Percentiles rank a stretch among this genome's conserved stretches.
Evolutionary conservation across 139 green algal genomes (phyloP).

Genomic region (Chlorella vulgaris): DNA sequence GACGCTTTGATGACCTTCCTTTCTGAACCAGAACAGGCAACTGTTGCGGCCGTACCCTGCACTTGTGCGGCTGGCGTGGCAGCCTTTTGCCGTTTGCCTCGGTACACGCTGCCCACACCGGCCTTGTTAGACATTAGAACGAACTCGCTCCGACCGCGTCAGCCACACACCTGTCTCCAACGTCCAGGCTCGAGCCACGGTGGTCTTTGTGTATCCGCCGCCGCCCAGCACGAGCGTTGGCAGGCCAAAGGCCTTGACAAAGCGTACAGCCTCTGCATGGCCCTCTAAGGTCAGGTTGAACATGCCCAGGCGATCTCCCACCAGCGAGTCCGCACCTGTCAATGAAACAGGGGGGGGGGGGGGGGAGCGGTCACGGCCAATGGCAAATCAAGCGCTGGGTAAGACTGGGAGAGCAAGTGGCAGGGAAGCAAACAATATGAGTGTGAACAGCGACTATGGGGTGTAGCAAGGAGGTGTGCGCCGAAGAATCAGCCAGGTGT

Average conservation of each 20-base stretch:
- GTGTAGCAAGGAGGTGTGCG: too few relatives aligned
- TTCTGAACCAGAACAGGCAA: too few relatives aligned
- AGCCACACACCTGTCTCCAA: conserved; percentile 57
- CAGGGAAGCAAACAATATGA: background rate
- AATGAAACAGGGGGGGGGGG: background rate
- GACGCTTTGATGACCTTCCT: too few relatives aligned
- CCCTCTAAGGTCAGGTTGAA: conserved; percentile 93
- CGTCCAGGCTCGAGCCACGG: conserved; percentile 89
- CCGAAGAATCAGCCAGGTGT: too few relatives aligned
- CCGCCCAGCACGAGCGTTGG: conserved; percentile 84
- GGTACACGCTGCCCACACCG: too few relatives aligned
- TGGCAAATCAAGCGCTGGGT: background rate
- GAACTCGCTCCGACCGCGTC: background rate
- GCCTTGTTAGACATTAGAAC: background rate
- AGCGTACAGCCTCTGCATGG: conserved; percentile 87
- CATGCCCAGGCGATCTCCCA: conserved; percentile 87
- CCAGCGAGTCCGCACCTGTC: conserved; percentile 89
- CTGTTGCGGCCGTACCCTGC: too few relatives aligned
- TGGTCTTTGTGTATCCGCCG: conserved; percentile 97
- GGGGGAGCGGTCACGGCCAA: background rate
- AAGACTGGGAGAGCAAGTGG: background rate
- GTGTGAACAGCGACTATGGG: background rate
- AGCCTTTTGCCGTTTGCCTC: too few relatives aligned
- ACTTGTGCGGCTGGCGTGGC: too few relatives aligned
- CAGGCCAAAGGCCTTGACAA: conserved; percentile 90